Evolutionary conservation across 371 early-diverging fungal genomes (phyloP).

Genomic region (Mortierella sp.): DNA sequence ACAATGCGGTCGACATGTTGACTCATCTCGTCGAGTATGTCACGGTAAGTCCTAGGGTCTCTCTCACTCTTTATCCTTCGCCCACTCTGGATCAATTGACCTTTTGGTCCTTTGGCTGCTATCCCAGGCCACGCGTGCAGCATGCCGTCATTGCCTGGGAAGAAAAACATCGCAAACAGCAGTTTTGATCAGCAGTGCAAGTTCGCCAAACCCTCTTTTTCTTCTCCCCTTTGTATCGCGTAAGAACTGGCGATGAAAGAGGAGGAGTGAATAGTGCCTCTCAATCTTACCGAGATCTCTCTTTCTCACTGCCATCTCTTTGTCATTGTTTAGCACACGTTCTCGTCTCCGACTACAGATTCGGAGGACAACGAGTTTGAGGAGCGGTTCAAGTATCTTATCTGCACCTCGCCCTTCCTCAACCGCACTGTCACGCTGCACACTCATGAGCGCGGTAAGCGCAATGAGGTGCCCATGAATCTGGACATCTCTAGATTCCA

Average conservation of each 20-base stretch:
- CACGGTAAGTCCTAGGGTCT: slow-evolving; percentile 21
- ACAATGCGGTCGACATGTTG: slow-evolving; percentile 40
- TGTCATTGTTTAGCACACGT: slow-evolving; percentile 44
- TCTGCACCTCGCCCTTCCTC: slow-evolving; percentile 71
- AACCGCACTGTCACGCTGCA: slow-evolving; percentile 62
- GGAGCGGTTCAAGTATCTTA: slow-evolving; percentile 73
- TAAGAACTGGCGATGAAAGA: not conserved
- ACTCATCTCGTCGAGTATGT: slow-evolving; percentile 40
- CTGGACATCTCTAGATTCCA: slow-evolving; percentile 42
- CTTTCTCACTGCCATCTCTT: not conserved
- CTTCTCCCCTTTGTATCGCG: slow-evolving; percentile 1
- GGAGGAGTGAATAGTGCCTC: too few relatives aligned
- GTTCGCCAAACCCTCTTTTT: not conserved
- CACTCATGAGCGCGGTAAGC: slow-evolving; percentile 53
- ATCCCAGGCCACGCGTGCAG: too few relatives aligned
- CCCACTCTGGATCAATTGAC: not conserved
- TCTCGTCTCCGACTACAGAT: slow-evolving; percentile 59
- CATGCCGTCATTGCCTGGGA: too few relatives aligned
- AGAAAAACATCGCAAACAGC: too few relatives aligned
- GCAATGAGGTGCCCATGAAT: slow-evolving; percentile 35
- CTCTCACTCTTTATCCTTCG: not conserved
- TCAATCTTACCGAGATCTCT: not conserved
- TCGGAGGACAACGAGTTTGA: slow-evolving; percentile 71
- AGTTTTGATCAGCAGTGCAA: too few relatives aligned
- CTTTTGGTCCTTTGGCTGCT: too few relatives aligned